Conservation (phyloP, 345 rosid genomes). For the Rhizophora apiculata region DNA sequence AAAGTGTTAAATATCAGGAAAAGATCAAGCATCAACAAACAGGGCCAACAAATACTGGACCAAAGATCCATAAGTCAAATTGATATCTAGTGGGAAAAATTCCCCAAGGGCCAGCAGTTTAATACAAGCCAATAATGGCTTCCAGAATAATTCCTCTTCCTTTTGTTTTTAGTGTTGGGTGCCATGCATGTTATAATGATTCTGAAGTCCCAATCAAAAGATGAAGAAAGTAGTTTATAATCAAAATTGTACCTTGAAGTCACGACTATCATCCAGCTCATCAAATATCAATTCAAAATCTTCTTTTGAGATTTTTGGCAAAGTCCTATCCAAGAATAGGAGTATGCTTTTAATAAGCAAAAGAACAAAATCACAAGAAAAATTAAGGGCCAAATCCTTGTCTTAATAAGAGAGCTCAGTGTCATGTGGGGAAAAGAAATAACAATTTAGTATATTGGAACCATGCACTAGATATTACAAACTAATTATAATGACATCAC, state of each 20-base stretch:
- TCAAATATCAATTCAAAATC: conserved; percentile 82
- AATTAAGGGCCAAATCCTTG: neutral
- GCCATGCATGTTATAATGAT: too few species aligned
- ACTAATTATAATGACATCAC: neutral
- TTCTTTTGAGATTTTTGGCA: conserved; percentile 81
- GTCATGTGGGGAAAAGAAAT: neutral
- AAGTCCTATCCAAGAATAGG: conserved; percentile 48
- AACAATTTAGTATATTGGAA: neutral
- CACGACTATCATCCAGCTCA: conserved; percentile 87
- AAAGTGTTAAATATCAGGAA: too few species aligned
- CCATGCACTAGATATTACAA: neutral
- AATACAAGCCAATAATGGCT: too few species aligned
- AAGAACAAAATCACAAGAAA: neutral
- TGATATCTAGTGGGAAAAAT: too few species aligned
- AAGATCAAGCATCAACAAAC: too few species aligned
- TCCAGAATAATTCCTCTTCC: too few species aligned
- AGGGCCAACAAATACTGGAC: too few species aligned
- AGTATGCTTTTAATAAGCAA: neutral
- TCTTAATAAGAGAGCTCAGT: neutral
- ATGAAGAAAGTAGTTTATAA: neutral
- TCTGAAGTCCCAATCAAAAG: neutral
- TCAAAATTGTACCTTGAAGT: conserved; percentile 69
- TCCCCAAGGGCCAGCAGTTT: too few species aligned
- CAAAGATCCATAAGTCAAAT: too few species aligned
- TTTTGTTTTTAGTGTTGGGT: too few species aligned